Base-by-base conservation (phyloP, 148 eudicot species). In the Rhododendron mucronatum region DNA sequence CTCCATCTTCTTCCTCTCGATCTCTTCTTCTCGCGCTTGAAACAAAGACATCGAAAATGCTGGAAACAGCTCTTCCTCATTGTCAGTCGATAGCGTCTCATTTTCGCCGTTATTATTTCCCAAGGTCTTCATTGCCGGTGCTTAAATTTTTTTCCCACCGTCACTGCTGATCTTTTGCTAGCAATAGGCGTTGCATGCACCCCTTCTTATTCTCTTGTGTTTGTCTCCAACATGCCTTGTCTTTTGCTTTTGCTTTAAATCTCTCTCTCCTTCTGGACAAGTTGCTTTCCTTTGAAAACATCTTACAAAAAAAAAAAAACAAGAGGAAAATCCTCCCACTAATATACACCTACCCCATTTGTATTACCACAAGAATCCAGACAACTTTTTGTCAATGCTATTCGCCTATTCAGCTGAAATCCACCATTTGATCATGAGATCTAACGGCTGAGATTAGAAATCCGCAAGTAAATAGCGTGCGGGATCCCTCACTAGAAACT, bases 1-100 rank as follows among this genome's bases (percentile, higher is more conserved):
- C 86, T 91, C 90, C 92, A 86, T 85, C 75, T 92, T 92, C 86
- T 65, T 91, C 89, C 84, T 90, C 87, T 90, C 93, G 41, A 91
- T 91, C 88, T 88, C 89, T 79, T 91, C 94, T 87, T 92, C 93
- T 83, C 88, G 80, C 3, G 89, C 93, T 75, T 86, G 90, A 61
- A 89, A 85, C 2, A 86, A 86, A 11, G 92, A 88, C 0, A 90
- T 57, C 6, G 86, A 90, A 48, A 87, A n/a, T 67, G 78, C 83
- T 1, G 94, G 41, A 2, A 37, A 16, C 0, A 88, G 80, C 53
- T 88, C 89, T 20, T 91, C 93, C 1, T 91, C 93, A 10, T 79
- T 83, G 3, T 85, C 90, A 0, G 20, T 30, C 10, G 87, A 89
- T 23, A 84, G 21, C 63, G 75, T 71, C 84, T 89, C 91, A 41